phyloP scores from a whole-genome alignment of 495 filamentous ascomycete species.

The Chaetomium fimeti region DNA sequence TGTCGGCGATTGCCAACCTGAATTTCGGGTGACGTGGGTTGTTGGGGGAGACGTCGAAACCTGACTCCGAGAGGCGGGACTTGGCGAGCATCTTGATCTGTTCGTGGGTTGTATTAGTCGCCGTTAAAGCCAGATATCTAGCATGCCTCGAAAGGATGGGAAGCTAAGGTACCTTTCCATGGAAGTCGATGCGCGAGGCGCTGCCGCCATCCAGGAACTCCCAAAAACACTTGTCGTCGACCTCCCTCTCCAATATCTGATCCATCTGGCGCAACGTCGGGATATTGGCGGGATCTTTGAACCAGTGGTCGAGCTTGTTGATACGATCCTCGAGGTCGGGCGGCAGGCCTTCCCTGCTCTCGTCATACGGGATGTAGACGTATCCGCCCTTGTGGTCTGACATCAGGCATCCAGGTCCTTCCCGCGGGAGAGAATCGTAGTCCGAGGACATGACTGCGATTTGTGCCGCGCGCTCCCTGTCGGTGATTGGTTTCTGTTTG shows the following conservation, averaged over 20 bases:
- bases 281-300: neutral
- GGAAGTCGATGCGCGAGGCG: constrained; percentile 7
- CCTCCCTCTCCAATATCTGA: constrained; percentile 23
- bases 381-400: constrained; percentile 9
- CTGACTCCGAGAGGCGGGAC: constrained; percentile 14
- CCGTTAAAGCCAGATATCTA: no score
- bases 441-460: constrained; percentile 6
- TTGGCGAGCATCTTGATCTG: constrained; percentile 27
- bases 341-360: neutral
- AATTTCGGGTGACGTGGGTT: constrained; percentile 17
- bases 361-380: constrained; percentile 17
- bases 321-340: constrained; percentile 7
- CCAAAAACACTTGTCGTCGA: constrained; percentile 24
- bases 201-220: constrained; percentile 13
- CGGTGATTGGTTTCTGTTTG: constrained; percentile 6
- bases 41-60: constrained; percentile 6
- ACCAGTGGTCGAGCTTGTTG: neutral
- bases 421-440: neutral
- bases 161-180: constrained; percentile 11
- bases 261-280: constrained; percentile 7
- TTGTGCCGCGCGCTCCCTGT: neutral
- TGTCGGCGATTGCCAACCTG: constrained; percentile 15
- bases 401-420: constrained; percentile 8
- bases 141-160: neutral
- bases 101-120: neutral